These are phyloP conservation scores for Pythium pectinolyticum DNA, from an alignment of 352 stramenopile genomes.

Conservation along the genomic window DNA sequence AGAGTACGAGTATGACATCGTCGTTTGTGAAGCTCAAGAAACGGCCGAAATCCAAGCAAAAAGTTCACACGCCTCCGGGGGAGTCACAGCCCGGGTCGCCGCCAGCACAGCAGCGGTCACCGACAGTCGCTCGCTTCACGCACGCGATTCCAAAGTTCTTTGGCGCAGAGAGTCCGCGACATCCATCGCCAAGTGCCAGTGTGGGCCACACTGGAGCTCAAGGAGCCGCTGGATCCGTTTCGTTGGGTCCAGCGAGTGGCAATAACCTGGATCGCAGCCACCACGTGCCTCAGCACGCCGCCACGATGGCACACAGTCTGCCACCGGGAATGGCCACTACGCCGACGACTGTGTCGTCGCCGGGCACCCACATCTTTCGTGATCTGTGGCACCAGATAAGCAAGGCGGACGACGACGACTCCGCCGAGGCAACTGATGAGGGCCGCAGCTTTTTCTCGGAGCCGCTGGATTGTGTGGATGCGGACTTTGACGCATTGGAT, in stretches of 20 bases:
- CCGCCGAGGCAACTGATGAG: slow-evolving; percentile 21
- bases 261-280: neutral
- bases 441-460: slow-evolving; percentile 36
- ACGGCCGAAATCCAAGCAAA: slow-evolving; percentile 17
- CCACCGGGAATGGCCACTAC: neutral
- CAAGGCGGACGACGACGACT: slow-evolving; percentile 56
- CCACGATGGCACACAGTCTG: neutral
- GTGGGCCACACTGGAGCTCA: neutral
- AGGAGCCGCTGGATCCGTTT: neutral
- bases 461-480: slow-evolving; percentile 43
- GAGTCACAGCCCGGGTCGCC: slow-evolving; percentile 14
- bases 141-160: slow-evolving; percentile 36
- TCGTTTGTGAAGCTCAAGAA: slow-evolving; percentile 31
- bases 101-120: slow-evolving; percentile 17
- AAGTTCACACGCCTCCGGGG: slow-evolving; percentile 1
- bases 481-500: slow-evolving; percentile 45
- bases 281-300: neutral
- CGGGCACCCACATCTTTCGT: slow-evolving; percentile 53
- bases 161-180: slow-evolving; percentile 16
- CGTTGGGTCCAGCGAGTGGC: neutral
- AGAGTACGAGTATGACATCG: slow-evolving; percentile 12
- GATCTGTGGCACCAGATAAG: slow-evolving; percentile 81
- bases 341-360: too few relatives aligned
- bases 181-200: neutral
- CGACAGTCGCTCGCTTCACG: slow-evolving; percentile 27